phyloP scores from a whole-genome alignment of 169 alveolate genomes.

The Amoebophrya sp. region DNA sequence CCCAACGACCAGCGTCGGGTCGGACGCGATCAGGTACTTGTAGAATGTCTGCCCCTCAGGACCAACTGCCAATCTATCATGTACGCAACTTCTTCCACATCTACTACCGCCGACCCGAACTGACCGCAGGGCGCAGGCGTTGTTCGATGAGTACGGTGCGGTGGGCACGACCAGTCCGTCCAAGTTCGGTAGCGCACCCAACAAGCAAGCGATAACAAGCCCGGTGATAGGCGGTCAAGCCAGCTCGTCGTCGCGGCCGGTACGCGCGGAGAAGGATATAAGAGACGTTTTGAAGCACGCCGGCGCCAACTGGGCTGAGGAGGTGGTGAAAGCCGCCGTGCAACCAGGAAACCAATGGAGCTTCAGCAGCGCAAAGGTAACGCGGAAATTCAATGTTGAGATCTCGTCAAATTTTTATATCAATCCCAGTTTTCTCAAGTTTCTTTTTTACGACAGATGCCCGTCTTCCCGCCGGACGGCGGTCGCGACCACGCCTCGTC shows the following conservation, averaged over 20 bases:
- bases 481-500: too few relatives aligned
- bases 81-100: too few relatives aligned
- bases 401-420: background rate
- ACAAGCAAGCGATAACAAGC: background rate
- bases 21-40: too few relatives aligned
- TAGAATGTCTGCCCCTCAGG: too few relatives aligned
- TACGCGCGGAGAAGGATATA: background rate
- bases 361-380: background rate
- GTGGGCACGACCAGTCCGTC: too few relatives aligned
- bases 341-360: background rate
- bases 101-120: too few relatives aligned
- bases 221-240: background rate
- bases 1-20: too few relatives aligned
- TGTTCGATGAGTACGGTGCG: background rate
- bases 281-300: background rate
- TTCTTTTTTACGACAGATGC: background rate
- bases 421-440: background rate
- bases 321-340: background rate
- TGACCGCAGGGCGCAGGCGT: background rate
- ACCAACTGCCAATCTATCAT: too few relatives aligned
- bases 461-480: too few relatives aligned
- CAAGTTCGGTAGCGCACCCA: background rate
- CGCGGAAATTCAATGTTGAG: background rate
- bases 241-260: background rate
- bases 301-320: background rate